phyloP scores from a whole-genome alignment of 495 filamentous ascomycete species.

The Xylaria bambusicola region DNA sequence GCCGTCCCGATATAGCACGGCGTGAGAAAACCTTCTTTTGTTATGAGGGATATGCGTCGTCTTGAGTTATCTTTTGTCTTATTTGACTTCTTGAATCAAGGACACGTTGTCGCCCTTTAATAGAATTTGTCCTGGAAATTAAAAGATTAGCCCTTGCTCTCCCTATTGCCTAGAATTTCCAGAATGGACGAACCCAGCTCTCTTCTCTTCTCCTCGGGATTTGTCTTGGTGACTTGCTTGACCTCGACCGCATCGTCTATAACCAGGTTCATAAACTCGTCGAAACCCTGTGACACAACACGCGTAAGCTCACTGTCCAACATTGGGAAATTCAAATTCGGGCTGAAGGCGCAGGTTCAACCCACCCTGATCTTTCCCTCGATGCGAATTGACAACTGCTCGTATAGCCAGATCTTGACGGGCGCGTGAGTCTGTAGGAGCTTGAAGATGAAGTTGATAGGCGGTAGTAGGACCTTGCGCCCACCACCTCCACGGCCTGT shows the following conservation, averaged over 20 bases:
- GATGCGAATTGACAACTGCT: conserved; percentile 90
- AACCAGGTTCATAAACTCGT: conserved; percentile 99
- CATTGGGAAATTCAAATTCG: no score
- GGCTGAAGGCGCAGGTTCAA: conserved; percentile 11
- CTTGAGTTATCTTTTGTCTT: conserved; percentile 10
- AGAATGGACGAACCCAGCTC: conserved; percentile 67
- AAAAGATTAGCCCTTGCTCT: background rate
- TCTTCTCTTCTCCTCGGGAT: conserved; percentile 71
- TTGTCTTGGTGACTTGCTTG: conserved; percentile 76
- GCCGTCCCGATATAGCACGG: background rate
- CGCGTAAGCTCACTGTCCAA: background rate
- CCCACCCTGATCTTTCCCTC: conserved; percentile 90
- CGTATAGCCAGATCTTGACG: conserved; percentile 94
- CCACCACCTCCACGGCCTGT: conserved; percentile 76
- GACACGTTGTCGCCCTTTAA: conserved; percentile 98
- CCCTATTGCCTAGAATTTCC: background rate
- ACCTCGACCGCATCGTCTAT: conserved; percentile 95
- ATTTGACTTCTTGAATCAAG: conserved; percentile 68
- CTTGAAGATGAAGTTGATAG: conserved; percentile 99
- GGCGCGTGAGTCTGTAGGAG: conserved; percentile 79
- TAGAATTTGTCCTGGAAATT: conserved; percentile 81
- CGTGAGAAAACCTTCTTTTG: background rate
- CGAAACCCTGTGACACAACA: conserved; percentile 79
- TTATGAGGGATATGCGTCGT: background rate
- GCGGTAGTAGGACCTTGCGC: conserved; percentile 89